Evolutionary conservation across 2,329 filamentous ascomycete species (phyloP), one percentile per base, ranked within the genome.

Genomic region (Coniella vitis): DNA sequence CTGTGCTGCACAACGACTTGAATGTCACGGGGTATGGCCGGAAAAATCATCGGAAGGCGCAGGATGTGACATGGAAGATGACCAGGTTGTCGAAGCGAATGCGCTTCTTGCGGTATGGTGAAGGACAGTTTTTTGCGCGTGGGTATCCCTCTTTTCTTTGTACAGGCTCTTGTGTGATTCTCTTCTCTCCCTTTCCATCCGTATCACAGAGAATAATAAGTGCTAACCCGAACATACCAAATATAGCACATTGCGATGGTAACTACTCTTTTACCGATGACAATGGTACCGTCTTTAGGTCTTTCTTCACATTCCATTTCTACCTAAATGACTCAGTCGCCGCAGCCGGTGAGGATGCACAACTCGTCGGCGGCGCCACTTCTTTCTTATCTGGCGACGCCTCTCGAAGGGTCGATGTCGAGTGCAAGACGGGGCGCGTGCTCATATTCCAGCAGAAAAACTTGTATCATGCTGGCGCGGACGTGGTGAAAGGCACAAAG

Each of bases 71-170:
- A 41, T 74, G 73, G 71, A 60, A 62, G 42, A 73, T 78, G 54
- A 53, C 63, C 31, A 56, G 82, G 9, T 62, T 87, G 37, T 93
- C 93, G 62, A 78, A 89, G 61, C 69, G 86, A 32, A 75, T 90
- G 75, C 71, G 88, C 22, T 90, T 90, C 58, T 67, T 94, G 44
- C 83, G 79, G 59, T 93, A 93, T 61, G 73, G 73, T 0, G 66
- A 72, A 0, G 86, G 86, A 0, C 81, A 90, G 58, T 91, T 83
- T 61, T 93, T 94, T 58, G 76, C 74, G 52, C 73, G 70, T 71
- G 48, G 61, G 69, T 61, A 13, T 20, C 12, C 16, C 14, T 16
- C 10, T 19, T 4, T 5, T 16, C 10, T 19, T 41, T 14, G 13
- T 14, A n/a, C 16, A 14, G 12, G 2, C 9, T 4, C 19, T 9